These are phyloP conservation scores for Cucurbita maxima DNA, from an alignment of 306 rosid genomes.

Conservation along the genomic window DNA sequence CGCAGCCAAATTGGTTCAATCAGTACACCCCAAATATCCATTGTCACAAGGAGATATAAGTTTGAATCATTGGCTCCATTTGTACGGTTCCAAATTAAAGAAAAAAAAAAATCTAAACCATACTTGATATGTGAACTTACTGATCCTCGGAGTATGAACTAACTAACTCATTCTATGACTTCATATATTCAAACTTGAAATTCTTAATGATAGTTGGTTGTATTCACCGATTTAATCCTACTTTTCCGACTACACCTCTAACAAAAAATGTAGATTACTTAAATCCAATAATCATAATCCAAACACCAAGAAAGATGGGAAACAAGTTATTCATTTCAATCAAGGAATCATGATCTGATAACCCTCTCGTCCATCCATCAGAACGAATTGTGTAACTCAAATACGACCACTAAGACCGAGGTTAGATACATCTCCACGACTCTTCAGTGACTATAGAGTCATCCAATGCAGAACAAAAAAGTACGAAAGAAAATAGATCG, in stretches of 20 bases:
- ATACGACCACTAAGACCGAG: background rate
- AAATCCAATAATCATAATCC: too few species aligned
- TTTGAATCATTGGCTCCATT: background rate
- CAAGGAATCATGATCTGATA: background rate
- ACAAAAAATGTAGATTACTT: too few species aligned
- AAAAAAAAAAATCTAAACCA: background rate
- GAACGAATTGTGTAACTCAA: background rate
- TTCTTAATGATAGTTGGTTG: too few species aligned
- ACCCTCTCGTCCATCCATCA: slow-evolving; percentile 5
- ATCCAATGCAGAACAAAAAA: background rate
- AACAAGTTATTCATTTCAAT: slow-evolving; percentile 7
- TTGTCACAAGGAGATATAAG: background rate
- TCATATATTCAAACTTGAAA: too few species aligned
- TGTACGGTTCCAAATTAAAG: background rate
- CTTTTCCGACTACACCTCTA: background rate
- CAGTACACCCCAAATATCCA: background rate
- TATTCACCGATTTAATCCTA: too few species aligned
- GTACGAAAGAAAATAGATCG: background rate
- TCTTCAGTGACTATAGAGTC: background rate
- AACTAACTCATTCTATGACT: too few species aligned
- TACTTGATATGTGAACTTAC: background rate
- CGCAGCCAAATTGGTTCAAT: background rate
- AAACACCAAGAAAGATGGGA: background rate
- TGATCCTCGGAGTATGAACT: too few species aligned
- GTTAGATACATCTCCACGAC: background rate